These are phyloP conservation scores for Blastobotrys persicus DNA, from an alignment of 1,139 yeast genomes.

Conservation along the genomic window DNA sequence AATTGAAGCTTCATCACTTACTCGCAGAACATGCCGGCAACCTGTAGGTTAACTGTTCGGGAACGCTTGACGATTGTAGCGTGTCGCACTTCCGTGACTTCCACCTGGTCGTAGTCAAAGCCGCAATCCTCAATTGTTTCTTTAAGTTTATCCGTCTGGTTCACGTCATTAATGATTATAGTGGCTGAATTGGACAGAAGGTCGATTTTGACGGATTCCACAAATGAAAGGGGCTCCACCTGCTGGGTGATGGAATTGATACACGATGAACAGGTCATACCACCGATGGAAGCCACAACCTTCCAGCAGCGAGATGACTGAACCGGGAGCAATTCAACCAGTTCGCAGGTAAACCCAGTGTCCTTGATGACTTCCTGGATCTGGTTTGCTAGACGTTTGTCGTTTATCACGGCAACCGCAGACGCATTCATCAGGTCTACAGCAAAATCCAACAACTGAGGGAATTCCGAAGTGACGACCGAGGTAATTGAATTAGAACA, in stretches of 20 bases:
- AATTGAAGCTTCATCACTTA: constrained; percentile 17
- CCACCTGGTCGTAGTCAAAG: constrained; percentile 50
- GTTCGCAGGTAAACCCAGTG: constrained; percentile 55
- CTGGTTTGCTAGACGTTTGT: constrained; percentile 51
- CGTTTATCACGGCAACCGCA: constrained; percentile 35
- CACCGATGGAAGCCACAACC: constrained; percentile 62
- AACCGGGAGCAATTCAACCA: constrained; percentile 61
- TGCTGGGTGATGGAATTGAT: constrained; percentile 54
- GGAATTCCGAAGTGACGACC: constrained; percentile 43
- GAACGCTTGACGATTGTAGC: constrained; percentile 34
- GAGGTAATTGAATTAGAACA: constrained; percentile 51
- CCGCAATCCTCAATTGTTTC: constrained; percentile 64
- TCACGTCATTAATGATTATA: constrained; percentile 45
- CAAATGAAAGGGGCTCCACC: constrained; percentile 51
- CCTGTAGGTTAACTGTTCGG: constrained; percentile 54
- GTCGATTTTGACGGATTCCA: constrained; percentile 54
- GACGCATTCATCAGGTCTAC: constrained; percentile 40
- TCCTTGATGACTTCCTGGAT: constrained; percentile 51
- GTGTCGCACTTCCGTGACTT: constrained; percentile 21
- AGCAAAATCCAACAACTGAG: constrained; percentile 35
- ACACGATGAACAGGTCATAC: constrained; percentile 76
- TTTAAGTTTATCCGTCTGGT: constrained; percentile 42
- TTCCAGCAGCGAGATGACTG: constrained; percentile 39
- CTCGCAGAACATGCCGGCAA: constrained; percentile 70
- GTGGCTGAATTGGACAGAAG: constrained; percentile 59